phyloP scores from a whole-genome alignment of 2,329 filamentous ascomycete species.

The Apiospora arundinis region DNA sequence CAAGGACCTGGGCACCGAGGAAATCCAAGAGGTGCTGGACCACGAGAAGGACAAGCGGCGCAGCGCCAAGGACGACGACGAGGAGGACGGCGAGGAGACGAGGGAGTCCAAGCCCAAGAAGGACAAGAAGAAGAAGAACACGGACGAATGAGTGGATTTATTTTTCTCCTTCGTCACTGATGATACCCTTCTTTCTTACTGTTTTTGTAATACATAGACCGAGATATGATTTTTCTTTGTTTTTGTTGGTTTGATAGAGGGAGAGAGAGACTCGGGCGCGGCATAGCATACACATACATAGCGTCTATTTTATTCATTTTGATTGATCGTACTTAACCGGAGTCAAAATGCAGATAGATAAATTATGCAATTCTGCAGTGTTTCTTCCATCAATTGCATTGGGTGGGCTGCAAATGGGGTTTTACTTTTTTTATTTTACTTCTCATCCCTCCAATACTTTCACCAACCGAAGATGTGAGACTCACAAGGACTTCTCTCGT shows the following conservation, averaged over 20 bases:
- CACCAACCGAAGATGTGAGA: too few relatives aligned
- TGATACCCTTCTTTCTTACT: conserved; percentile 22
- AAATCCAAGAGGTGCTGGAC: conserved; percentile 64
- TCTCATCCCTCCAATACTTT: too few relatives aligned
- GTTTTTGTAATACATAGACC: conserved; percentile 14
- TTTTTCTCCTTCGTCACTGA: neutral
- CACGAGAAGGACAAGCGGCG: conserved; percentile 53
- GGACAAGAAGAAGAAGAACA: conserved; percentile 27
- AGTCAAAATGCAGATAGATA: neutral
- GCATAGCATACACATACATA: neutral
- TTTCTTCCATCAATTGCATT: neutral
- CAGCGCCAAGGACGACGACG: conserved; percentile 45
- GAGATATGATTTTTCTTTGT: neutral
- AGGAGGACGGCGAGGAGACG: conserved; percentile 44
- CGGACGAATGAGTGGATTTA: neutral
- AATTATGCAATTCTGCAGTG: neutral
- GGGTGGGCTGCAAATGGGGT: too few relatives aligned
- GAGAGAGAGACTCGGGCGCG: neutral
- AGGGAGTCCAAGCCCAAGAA: conserved; percentile 43
- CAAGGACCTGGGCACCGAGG: conserved; percentile 72
- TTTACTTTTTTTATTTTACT: too few relatives aligned
- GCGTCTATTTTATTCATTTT: neutral
- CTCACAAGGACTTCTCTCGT: neutral
- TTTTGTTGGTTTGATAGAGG: neutral
- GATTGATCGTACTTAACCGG: neutral